A percentile compares a stretch with the other conserved stretches of the same genome.
Evolutionary conservation across 306 rosid species (phyloP).

Genomic region (Glycine latifolia): DNA sequence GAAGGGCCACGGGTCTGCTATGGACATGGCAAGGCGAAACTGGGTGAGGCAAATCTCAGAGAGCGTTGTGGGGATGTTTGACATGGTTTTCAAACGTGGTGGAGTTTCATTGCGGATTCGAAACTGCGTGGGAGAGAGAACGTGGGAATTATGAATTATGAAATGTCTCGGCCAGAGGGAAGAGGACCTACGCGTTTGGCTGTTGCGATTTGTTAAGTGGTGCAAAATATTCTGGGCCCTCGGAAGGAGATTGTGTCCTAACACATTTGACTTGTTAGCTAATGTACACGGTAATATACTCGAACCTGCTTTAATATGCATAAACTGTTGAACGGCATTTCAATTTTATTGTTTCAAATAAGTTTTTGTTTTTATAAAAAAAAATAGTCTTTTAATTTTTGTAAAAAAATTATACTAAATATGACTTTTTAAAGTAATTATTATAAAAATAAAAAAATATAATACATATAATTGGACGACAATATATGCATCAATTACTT

Average conservation of each 20-base stretch:
- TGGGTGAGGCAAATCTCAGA: constrained; percentile 71
- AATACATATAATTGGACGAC: no score
- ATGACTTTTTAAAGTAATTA: no score
- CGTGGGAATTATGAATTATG: not conserved
- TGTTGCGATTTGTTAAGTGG: not conserved
- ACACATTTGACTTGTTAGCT: not conserved
- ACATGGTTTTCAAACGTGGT: constrained; percentile 47
- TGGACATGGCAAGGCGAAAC: constrained; percentile 76
- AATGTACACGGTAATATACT: not conserved
- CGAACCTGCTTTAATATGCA: no score
- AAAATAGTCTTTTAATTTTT: no score
- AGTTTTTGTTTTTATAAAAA: no score
- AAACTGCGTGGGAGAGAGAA: not conserved
- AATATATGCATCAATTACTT: no score
- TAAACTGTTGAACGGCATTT: not conserved
- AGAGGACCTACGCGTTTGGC: not conserved
- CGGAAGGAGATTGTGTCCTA: not conserved
- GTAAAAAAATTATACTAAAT: no score
- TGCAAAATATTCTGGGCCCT: not conserved
- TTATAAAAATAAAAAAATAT: no score
- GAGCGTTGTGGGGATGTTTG: constrained; percentile 71
- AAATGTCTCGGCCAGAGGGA: not conserved
- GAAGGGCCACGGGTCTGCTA: constrained; percentile 85
- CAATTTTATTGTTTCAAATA: no score
- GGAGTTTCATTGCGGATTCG: not conserved